A percentile compares a stretch with the other conserved stretches of the same genome.
phyloP scores from a whole-genome alignment of 2,329 filamentous ascomycete species.

The Aspergillus fructus region DNA sequence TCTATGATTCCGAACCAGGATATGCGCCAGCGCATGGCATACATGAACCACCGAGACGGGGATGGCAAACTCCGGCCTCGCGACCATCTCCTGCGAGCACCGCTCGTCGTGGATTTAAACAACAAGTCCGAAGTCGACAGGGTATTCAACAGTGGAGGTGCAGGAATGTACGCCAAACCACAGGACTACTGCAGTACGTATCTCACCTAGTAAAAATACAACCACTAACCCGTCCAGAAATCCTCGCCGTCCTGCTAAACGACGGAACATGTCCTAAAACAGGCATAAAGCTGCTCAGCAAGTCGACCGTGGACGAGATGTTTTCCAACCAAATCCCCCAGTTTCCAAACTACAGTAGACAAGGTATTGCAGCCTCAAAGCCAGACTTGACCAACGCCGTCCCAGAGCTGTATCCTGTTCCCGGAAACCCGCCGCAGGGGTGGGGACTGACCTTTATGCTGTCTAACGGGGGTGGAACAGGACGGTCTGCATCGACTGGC shows the following conservation, averaged over 20 bases:
- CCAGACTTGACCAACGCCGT: slow-evolving; percentile 49
- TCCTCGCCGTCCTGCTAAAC: slow-evolving; percentile 53
- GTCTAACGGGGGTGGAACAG: slow-evolving; percentile 43
- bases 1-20: slow-evolving; percentile 2
- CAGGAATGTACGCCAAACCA: slow-evolving; percentile 60
- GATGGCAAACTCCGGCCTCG: background rate
- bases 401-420: slow-evolving; percentile 50
- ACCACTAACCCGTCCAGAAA: background rate
- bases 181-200: slow-evolving; percentile 58
- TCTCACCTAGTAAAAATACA: too few relatives aligned
- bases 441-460: slow-evolving; percentile 62
- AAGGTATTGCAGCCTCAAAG: slow-evolving; percentile 41
- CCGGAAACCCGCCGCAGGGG: slow-evolving; percentile 56
- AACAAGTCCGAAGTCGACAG: slow-evolving; percentile 22
- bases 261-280: slow-evolving; percentile 59
- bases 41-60: background rate
- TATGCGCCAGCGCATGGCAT: background rate
- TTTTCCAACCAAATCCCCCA: slow-evolving; percentile 61
- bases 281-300: slow-evolving; percentile 42
- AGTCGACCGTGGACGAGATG: slow-evolving; percentile 57
- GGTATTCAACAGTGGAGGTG: slow-evolving; percentile 59
- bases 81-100: slow-evolving; percentile 1
- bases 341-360: slow-evolving; percentile 54
- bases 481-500: slow-evolving; percentile 48
- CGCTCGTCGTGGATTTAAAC: slow-evolving; percentile 41